Base-by-base conservation (phyloP, 306 rosid genomes). In the Quercus robur region DNA sequence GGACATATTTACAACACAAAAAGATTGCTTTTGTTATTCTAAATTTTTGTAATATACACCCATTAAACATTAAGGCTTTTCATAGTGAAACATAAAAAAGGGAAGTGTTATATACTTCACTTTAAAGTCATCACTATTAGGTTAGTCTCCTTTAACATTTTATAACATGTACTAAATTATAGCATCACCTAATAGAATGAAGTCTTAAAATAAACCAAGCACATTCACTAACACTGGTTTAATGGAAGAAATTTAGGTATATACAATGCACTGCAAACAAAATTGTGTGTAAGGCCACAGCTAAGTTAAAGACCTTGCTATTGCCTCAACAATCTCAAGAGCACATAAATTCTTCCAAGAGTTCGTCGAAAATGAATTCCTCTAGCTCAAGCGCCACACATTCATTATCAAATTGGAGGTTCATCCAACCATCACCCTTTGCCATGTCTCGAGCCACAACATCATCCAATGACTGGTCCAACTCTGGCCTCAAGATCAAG, bases 381-480 rank as follows among this genome's bases (percentile, higher is more conserved):
- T 90, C 99, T 17, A 91, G 72, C 76, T 93, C 97, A 75, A 90
- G 92, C 23, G 91, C 87, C 66, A 87, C 90, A 78, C 63, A 76
- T 82, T 93, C 98, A 75, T 82, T 85, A 26, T 93, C 97, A 71
- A 87, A 88, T 66, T 93, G 92, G 72, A 89, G 85, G 80, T 88
- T 88, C 94, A 88, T 91, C 99, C 98, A 96, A 21, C 87, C 84
- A 33, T 80, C 86, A 26, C 83, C 80, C 83, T 85, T 90, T 1
- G 74, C 81, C 75, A 93, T 77, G 79, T 96, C 97, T 26, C 91
- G 81, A 33, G 85, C 81, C 77, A 96, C 89, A 0, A 93, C 92
- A 75, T 89, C 98, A 12, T 96, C 97, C 78, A 96, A 56, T 49
- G 94, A 87, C 77, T 73, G 89, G 84, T 90, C 94, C 77, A 93